Conservation (phyloP, 2,329 filamentous ascomycete genomes). For the Botrytis hyacinthi region DNA sequence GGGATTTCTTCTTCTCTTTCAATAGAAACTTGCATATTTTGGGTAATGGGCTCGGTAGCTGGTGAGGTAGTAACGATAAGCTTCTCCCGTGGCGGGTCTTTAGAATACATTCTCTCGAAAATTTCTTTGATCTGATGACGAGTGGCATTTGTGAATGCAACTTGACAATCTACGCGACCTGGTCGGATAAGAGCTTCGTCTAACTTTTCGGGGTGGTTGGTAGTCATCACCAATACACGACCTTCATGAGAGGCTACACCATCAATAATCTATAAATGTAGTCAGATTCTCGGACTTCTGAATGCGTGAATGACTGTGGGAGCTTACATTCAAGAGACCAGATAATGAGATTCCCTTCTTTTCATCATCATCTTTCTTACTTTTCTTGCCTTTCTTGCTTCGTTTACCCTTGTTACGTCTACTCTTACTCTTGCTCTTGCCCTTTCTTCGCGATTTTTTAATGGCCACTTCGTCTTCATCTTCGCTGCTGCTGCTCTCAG, state of each 20-base stretch:
- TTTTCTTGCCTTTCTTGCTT: neutral
- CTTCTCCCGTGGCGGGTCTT: conserved; percentile 34
- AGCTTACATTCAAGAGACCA: conserved; percentile 64
- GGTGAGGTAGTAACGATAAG: conserved; percentile 23
- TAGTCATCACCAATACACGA: conserved; percentile 78
- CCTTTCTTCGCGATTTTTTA: conserved; percentile 46
- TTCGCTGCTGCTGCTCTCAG: neutral
- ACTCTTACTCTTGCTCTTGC: conserved; percentile 34
- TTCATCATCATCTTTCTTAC: conserved; percentile 23
- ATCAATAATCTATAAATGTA: conserved; percentile 24
- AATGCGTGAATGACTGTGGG: neutral
- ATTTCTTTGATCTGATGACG: conserved; percentile 54
- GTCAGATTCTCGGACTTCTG: neutral
- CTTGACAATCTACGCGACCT: conserved; percentile 68
- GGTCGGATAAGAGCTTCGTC: conserved; percentile 73
- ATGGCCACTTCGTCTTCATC: conserved; percentile 32
- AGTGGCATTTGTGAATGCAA: conserved; percentile 61
- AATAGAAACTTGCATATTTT: neutral
- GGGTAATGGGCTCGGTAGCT: conserved; percentile 28
- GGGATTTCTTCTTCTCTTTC: conserved; percentile 9
- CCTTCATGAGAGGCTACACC: conserved; percentile 76
- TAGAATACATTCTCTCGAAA: conserved; percentile 59
- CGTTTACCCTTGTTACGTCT: conserved; percentile 37
- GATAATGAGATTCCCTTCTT: conserved; percentile 65
- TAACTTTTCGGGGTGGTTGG: conserved; percentile 70